These are phyloP conservation scores for Cladosporium velox DNA, from an alignment of 2,329 filamentous ascomycete species.

Conservation along the genomic window DNA sequence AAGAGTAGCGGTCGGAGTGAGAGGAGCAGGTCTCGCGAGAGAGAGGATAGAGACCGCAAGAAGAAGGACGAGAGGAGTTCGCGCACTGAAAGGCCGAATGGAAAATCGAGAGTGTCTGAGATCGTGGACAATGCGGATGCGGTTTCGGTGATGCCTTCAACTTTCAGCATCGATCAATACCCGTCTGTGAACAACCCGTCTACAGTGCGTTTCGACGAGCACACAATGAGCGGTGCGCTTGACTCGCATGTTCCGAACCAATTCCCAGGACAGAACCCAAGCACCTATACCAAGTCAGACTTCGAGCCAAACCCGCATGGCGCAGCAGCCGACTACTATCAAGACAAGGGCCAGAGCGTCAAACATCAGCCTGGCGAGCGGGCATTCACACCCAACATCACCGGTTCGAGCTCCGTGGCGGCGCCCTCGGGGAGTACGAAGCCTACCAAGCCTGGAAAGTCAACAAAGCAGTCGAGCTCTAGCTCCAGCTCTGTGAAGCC, in stretches of 20 bases:
- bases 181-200: slow-evolving; percentile 32
- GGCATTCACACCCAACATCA: slow-evolving; percentile 44
- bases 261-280: slow-evolving; percentile 60
- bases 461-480: slow-evolving; percentile 22
- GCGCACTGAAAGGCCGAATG: slow-evolving; percentile 24
- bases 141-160: slow-evolving; percentile 31
- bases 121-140: slow-evolving; percentile 21
- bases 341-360: slow-evolving; percentile 63
- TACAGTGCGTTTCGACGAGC: slow-evolving; percentile 18
- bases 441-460: slow-evolving; percentile 40
- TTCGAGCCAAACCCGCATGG: slow-evolving; percentile 52
- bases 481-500: slow-evolving; percentile 19
- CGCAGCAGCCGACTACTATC: slow-evolving; percentile 63
- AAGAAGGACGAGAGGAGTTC: slow-evolving; percentile 23
- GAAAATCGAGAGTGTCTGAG: slow-evolving; percentile 23
- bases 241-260: slow-evolving; percentile 44
- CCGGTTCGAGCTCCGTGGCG: slow-evolving; percentile 18
- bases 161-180: slow-evolving; percentile 37
- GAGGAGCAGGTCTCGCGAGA: slow-evolving; percentile 31
- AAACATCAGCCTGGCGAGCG: slow-evolving; percentile 61
- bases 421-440: slow-evolving; percentile 26
- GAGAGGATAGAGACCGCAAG: slow-evolving; percentile 26
- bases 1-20: slow-evolving; percentile 36
- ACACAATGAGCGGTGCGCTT: slow-evolving; percentile 34
- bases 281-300: slow-evolving; percentile 45